A percentile compares a stretch with the other conserved stretches of the same genome.
Conservation (phyloP, 495 filamentous ascomycete species). For the Talaromyces nanjingensis region DNA sequence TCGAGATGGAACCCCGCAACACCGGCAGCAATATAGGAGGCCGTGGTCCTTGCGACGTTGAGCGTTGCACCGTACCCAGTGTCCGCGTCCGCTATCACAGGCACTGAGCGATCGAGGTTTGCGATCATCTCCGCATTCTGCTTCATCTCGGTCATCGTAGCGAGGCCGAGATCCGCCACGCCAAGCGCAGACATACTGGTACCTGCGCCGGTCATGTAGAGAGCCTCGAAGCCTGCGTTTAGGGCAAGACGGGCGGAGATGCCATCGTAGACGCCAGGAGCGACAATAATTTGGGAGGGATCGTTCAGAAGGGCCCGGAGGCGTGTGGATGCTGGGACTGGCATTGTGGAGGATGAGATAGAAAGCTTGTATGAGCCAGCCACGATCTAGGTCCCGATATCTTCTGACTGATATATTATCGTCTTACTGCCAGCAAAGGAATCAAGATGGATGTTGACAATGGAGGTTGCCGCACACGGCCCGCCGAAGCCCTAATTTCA, state of each 20-base stretch:
- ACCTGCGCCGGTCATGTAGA: conserved; percentile 70
- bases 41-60: conserved; percentile 55
- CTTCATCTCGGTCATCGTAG: conserved; percentile 56
- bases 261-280: conserved; percentile 64
- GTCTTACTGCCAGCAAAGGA: too few relatives aligned
- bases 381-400: too few relatives aligned
- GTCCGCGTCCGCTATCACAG: conserved; percentile 65
- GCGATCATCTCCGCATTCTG: conserved; percentile 61
- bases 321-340: too few relatives aligned
- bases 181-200: conserved; percentile 57
- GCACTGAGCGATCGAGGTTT: conserved; percentile 47
- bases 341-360: too few relatives aligned
- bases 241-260: conserved; percentile 59
- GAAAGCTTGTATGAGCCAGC: too few relatives aligned
- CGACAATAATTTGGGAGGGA: conserved; percentile 39
- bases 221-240: conserved; percentile 47
- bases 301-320: conserved; percentile 23
- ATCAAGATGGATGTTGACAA: too few relatives aligned
- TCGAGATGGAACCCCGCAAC: conserved; percentile 67
- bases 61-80: conserved; percentile 58
- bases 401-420: too few relatives aligned
- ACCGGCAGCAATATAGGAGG: conserved; percentile 51
- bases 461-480: too few relatives aligned
- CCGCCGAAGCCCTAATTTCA: too few relatives aligned
- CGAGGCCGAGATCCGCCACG: conserved; percentile 57